phyloP scores from a whole-genome alignment of 495 filamentous ascomycete genomes.

The Hypoxylon crocopeplum region DNA sequence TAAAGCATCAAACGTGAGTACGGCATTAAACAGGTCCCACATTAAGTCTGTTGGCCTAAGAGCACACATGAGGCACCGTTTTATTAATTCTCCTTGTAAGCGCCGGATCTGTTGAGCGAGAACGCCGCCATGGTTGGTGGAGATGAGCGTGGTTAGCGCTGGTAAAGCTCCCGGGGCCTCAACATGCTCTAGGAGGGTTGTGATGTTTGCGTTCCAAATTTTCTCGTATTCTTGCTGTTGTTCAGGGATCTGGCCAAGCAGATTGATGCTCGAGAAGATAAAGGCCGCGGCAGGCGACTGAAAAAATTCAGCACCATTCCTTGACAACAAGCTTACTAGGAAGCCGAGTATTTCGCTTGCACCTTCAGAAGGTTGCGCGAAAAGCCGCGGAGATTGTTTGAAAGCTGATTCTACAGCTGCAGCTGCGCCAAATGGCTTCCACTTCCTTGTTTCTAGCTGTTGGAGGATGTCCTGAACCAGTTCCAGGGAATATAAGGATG shows the following conservation, averaged over 20 bases:
- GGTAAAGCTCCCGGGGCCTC: slow-evolving; percentile 25
- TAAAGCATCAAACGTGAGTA: slow-evolving; percentile 44
- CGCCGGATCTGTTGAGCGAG: slow-evolving; percentile 36
- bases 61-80: slow-evolving; percentile 43
- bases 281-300: slow-evolving; percentile 46
- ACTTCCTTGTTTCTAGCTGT: slow-evolving; percentile 62
- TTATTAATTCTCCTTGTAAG: slow-evolving; percentile 51
- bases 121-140: slow-evolving; percentile 36
- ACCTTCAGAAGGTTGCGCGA: slow-evolving; percentile 18
- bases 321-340: slow-evolving; percentile 15
- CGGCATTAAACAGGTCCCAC: slow-evolving; percentile 51
- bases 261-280: slow-evolving; percentile 47
- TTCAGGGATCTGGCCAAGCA: slow-evolving; percentile 45
- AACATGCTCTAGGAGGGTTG: slow-evolving; percentile 38
- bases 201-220: slow-evolving; percentile 47
- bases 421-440: slow-evolving; percentile 84
- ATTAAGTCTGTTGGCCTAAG: slow-evolving; percentile 22
- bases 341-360: slow-evolving; percentile 19
- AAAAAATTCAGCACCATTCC: slow-evolving; percentile 29
- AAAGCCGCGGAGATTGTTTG: slow-evolving; percentile 40
- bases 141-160: slow-evolving; percentile 49
- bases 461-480: slow-evolving; percentile 44
- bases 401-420: slow-evolving; percentile 60
- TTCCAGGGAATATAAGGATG: slow-evolving; percentile 28
- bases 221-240: slow-evolving; percentile 33